Conservation (phyloP, 768 basidiomycete species). For the Leccinum variicolor region DNA sequence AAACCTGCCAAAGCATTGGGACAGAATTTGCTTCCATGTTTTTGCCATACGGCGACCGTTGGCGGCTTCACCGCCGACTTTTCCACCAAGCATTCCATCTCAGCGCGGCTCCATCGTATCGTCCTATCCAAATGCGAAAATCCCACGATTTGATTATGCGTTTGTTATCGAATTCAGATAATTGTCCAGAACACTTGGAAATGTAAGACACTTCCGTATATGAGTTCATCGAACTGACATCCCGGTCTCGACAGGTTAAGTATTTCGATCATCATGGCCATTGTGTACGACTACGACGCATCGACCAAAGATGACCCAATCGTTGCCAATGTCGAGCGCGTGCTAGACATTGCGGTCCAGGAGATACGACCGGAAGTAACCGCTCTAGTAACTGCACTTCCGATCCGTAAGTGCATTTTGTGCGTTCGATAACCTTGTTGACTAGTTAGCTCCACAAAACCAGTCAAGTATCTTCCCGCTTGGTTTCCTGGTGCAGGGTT, state of each 20-base stretch:
- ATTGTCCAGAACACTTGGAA: conserved; percentile 24
- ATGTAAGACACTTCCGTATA: conserved; percentile 5
- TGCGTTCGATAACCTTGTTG: not conserved
- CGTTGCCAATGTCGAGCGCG: conserved; percentile 13
- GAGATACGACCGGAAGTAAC: conserved; percentile 17
- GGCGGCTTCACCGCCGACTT: not conserved
- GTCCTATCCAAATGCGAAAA: conserved; percentile 33
- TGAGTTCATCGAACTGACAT: not conserved
- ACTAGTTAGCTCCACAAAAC: not conserved
- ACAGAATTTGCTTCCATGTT: conserved; percentile 9
- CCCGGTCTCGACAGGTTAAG: conserved; percentile 10
- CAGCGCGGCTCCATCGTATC: conserved; percentile 21
- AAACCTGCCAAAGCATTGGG: conserved; percentile 16
- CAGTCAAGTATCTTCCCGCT: conserved; percentile 19
- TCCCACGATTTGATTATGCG: conserved; percentile 28
- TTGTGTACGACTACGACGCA: conserved; percentile 24
- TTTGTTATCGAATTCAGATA: conserved; percentile 21
- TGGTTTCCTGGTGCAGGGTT: conserved; percentile 26
- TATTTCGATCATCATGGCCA: conserved; percentile 21
- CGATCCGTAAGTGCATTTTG: conserved; percentile 12
- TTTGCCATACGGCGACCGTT: not conserved
- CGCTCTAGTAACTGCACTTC: conserved; percentile 15
- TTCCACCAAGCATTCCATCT: not conserved
- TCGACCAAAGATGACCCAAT: conserved; percentile 19
- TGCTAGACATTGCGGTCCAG: conserved; percentile 3